Evolutionary conservation across 768 basidiomycete genomes (phyloP), one percentile per base, ranked within the genome.

Genomic region (Xerocomus potaroensis): DNA sequence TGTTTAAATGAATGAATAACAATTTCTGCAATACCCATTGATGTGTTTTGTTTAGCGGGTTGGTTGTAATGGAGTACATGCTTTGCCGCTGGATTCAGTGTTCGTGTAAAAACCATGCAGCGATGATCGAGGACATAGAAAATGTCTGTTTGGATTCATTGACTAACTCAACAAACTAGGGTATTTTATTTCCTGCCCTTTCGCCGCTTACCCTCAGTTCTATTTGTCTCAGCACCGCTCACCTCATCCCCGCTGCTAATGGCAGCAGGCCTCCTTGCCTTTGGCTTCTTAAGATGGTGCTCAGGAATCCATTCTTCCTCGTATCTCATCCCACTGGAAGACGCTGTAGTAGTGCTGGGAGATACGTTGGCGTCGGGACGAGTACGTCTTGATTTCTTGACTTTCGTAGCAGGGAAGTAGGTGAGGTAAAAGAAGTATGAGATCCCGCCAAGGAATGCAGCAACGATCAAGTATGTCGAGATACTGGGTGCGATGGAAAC

Each of bases 281-380:
- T 87, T 26, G 68, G 47, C 65, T 87, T 86, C 72, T 79, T 85
- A 50, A 90, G 70, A 57, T 91, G 90, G 59, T 90, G 87, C 54
- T 86, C 85, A n/a, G 90, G 90, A 55, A 92, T 92, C 90, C 90
- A 92, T 59, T 92, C 90, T 60, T 91, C 87, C 58, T 87, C 80
- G 55, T 91, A 91, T 35, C 80, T 83, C 31, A 81, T 77, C 2
- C 81, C 74, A 29, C 81, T 57, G 15, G 60, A 79, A 19, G 80
- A 80, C 26, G 83, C 81, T 7, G 84, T 83, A 29, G 77, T 76
- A 8, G 78, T 63, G 23, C 75, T 75, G 30, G 77, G 74, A 8
- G 84, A 78, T 4, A 79, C 66, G 47, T 77, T 81, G 43, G 78
- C 71, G 6, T 73, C 60, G 18, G 74, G 55, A 2, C 69, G 60